These are phyloP conservation scores for Yamadazyma nakazawae DNA, from an alignment of 805 yeast genomes.

Conservation along the genomic window DNA sequence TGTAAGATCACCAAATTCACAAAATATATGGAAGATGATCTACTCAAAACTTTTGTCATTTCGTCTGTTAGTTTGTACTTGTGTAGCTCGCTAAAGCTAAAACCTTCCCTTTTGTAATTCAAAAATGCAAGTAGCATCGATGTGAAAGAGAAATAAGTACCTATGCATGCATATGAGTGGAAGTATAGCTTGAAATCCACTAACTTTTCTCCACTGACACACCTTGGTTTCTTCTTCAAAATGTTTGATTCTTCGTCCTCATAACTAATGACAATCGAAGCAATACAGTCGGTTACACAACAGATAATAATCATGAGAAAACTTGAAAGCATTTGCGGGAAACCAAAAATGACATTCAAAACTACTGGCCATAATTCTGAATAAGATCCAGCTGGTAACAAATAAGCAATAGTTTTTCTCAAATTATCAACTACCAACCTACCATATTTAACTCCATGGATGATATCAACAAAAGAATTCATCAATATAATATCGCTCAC, in stretches of 20 bases:
- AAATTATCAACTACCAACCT: constrained; percentile 49
- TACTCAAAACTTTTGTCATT: constrained; percentile 21
- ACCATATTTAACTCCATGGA: constrained; percentile 39
- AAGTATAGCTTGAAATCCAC: constrained; percentile 36
- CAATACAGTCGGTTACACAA: constrained; percentile 46
- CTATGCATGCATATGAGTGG: constrained; percentile 44
- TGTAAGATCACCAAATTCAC: constrained; percentile 47
- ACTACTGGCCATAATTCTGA: constrained; percentile 52
- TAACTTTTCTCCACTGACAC: constrained; percentile 37
- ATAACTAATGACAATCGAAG: constrained; percentile 43
- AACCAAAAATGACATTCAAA: constrained; percentile 45
- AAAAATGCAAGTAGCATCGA: constrained; percentile 40
- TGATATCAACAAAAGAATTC: constrained; percentile 26
- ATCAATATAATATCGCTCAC: constrained; percentile 31
- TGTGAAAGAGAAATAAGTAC: constrained; percentile 38
- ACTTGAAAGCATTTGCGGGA: constrained; percentile 48
- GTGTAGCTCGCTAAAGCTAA: constrained; percentile 30
- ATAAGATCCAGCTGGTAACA: constrained; percentile 52
- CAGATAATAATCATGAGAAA: constrained; percentile 51
- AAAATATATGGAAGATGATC: constrained; percentile 46
- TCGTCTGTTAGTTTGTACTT: constrained; percentile 31
- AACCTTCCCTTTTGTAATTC: constrained; percentile 33
- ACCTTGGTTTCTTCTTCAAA: constrained; percentile 40
- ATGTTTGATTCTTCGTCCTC: constrained; percentile 44
- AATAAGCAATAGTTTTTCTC: constrained; percentile 44